phyloP scores from a whole-genome alignment of 225 moss, liverwort and hornwort species.

The Straminergon stramineum region DNA sequence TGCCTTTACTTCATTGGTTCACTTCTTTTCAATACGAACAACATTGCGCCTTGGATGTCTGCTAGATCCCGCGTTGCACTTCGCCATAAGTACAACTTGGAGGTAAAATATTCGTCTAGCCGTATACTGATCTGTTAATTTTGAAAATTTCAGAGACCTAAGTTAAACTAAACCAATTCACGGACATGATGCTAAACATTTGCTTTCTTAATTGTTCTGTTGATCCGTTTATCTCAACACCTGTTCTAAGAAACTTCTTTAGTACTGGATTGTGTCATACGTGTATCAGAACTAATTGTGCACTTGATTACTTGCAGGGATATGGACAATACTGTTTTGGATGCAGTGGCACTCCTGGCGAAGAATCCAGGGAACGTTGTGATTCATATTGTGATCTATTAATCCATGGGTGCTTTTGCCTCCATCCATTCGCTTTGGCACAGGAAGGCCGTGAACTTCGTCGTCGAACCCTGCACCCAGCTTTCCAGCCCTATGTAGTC shows the following conservation, averaged over 20 bases:
- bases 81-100: conserved; percentile 62
- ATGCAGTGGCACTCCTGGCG: conserved; percentile 45
- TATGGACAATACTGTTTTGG: conserved; percentile 44
- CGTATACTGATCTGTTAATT: background rate
- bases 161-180: background rate
- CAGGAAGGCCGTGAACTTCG: conserved; percentile 91
- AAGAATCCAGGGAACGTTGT: conserved; percentile 52
- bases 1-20: conserved; percentile 57
- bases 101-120: conserved; percentile 20
- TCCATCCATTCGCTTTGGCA: conserved; percentile 62
- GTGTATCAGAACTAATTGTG: background rate
- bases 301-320: conserved; percentile 34
- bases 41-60: conserved; percentile 59
- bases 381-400: conserved; percentile 43
- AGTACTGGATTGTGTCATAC: background rate
- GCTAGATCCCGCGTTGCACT: conserved; percentile 53
- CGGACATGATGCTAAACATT: background rate
- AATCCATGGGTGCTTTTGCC: conserved; percentile 42
- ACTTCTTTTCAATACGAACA: conserved; percentile 51
- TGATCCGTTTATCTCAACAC: background rate
- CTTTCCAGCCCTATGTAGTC: conserved; percentile 26
- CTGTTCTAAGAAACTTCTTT: background rate
- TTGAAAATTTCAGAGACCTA: background rate
- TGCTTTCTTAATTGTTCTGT: background rate
- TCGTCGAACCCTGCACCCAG: conserved; percentile 58